Evolutionary conservation across 257 asterid species (phyloP), one percentile per base, ranked within the genome.

Genomic region (Jacaranda copaia): DNA sequence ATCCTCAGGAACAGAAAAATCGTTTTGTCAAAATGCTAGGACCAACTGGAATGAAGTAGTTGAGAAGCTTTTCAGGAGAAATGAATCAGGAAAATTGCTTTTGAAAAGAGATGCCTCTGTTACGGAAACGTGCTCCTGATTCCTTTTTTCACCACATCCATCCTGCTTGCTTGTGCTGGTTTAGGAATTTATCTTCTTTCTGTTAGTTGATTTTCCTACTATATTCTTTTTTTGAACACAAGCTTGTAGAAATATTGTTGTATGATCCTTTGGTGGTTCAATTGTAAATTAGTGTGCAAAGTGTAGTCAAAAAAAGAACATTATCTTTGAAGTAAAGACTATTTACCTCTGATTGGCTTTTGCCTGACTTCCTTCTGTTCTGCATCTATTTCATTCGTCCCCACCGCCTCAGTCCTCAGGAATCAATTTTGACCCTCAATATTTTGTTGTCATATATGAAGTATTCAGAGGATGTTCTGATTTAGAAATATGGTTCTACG

Each of bases 21-120:
- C 84, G 0, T 36, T 16, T 42, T 18, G 80, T 35, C 73, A 81
- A 8, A 78, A 78, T 73, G 79, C 90, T 43, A 85, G 76, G 77
- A 84, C 97, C 70, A 93, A 89, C 80, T 95, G 98, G 99, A 80
- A 90, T 13, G 90, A 85, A 18, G 80, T 90, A 38, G 89, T 85
- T 20, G 85, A 83, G 84, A 91, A 76, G 85, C 93, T 95, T 40
- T 89, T 87, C 81, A 67, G 76, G 74, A 88, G 74, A 84, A 76
- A 85, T 5, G 94, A 85, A 72, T 85, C 90, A 0, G 89, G 92
- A 60, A 51, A 82, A 59, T 42, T 86, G 79, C 63, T 53, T 42
- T 56, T 91, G 62, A 85, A 88, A 53, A 80, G 75, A 74, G 89
- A 84, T 19, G 53, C 60, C 32, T 39, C 84, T 25, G 63, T 62